Evolutionary conservation across 768 basidiomycete genomes (phyloP).

Genomic region (Lactarius tabidus): DNA sequence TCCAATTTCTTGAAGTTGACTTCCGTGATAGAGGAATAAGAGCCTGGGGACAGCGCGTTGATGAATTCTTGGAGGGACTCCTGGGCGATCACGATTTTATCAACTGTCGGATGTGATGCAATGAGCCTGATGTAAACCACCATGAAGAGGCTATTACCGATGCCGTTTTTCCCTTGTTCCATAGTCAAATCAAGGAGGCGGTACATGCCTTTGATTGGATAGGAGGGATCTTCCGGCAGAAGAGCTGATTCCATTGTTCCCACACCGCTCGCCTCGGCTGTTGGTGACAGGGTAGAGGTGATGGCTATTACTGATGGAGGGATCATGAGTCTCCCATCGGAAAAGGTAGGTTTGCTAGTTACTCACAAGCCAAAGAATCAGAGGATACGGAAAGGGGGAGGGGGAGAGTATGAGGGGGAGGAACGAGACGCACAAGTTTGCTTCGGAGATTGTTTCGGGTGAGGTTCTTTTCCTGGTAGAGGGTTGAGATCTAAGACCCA

Average conservation of each 20-base stretch:
- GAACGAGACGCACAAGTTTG: neutral
- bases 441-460: neutral
- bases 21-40: constrained; percentile 51
- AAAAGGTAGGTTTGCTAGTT: no score
- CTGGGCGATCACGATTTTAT: constrained; percentile 60
- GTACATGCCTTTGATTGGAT: constrained; percentile 44
- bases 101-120: constrained; percentile 40
- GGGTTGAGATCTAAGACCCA: neutral
- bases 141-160: constrained; percentile 38
- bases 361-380: neutral
- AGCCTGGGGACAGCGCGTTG: constrained; percentile 45
- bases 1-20: constrained; percentile 56
- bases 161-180: constrained; percentile 47
- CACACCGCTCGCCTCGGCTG: neutral
- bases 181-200: constrained; percentile 51
- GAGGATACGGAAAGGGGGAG: neutral
- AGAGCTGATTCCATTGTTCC: neutral
- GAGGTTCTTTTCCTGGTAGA: neutral
- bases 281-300: neutral
- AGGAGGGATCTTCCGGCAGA: constrained; percentile 7
- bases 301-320: neutral
- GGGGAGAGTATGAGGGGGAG: neutral
- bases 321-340: neutral
- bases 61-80: constrained; percentile 46
- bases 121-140: neutral